Evolutionary conservation across 495 filamentous ascomycete species (phyloP).

Genomic region (Lepraria neglecta): DNA sequence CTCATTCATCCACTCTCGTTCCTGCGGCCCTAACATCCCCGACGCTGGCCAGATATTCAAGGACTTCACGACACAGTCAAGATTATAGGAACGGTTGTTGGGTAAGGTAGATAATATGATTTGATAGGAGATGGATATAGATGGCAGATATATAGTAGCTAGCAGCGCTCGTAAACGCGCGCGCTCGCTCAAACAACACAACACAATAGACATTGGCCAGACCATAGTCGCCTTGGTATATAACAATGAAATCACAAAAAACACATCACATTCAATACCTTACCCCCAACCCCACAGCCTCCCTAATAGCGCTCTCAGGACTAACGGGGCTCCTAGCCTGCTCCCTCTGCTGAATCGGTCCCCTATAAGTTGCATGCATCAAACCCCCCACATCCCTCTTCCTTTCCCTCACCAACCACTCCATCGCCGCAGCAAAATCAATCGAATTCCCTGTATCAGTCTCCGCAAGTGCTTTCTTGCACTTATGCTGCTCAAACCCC

Average conservation of each 20-base stretch:
- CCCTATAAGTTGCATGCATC: conserved; percentile 27
- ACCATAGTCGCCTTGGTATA: background rate
- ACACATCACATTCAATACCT: background rate
- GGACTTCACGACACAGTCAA: too few relatives aligned
- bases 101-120: background rate
- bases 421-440: conserved; percentile 41
- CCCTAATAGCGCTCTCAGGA: conserved; percentile 7
- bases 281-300: conserved; percentile 5
- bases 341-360: conserved; percentile 17
- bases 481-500: conserved; percentile 44
- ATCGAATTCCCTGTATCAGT: conserved; percentile 49
- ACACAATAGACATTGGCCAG: background rate
- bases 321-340: conserved; percentile 2
- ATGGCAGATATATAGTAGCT: background rate
- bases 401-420: conserved; percentile 41
- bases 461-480: conserved; percentile 48
- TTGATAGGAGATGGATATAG: background rate
- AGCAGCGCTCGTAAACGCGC: background rate
- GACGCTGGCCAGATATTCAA: too few relatives aligned
- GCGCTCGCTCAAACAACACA: background rate
- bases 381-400: conserved; percentile 32
- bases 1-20: too few relatives aligned
- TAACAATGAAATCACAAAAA: background rate
- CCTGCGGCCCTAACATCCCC: too few relatives aligned
- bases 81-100: too few relatives aligned